Evolutionary conservation across 2,329 filamentous ascomycete species (phyloP).

Genomic region (Harringtonia aguacate): DNA sequence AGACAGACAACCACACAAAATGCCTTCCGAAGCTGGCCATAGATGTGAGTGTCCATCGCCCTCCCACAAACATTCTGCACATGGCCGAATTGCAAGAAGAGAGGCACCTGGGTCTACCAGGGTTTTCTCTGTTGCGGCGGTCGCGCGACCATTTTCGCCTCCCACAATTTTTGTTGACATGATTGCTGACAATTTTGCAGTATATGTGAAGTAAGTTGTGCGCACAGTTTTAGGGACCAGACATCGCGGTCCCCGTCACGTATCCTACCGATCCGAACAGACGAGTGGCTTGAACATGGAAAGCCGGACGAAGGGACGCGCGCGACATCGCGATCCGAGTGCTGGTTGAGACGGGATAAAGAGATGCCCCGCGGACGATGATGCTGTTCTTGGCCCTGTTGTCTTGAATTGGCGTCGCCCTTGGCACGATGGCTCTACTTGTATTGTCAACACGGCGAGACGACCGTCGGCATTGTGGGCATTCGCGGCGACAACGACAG

Average conservation of each 20-base stretch:
- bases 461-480: no score
- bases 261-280: no score
- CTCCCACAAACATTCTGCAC: background rate
- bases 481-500: background rate
- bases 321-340: no score
- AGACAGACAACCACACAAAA: constrained; percentile 41
- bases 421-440: no score
- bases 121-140: constrained; percentile 3
- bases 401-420: no score
- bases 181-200: constrained; percentile 27
- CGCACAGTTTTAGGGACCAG: no score
- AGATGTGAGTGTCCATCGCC: constrained; percentile 56
- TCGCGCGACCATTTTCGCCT: background rate
- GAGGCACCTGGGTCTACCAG: constrained; percentile 25
- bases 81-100: background rate
- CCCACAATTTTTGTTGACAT: background rate
- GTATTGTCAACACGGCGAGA: no score
- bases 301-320: constrained; percentile 1
- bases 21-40: constrained; percentile 83
- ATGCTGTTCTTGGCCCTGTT: no score
- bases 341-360: no score
- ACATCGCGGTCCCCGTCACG: no score
- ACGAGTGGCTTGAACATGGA: background rate
- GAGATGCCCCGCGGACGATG: no score
- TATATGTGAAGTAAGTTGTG: constrained; percentile 78